These are phyloP conservation scores for Acanthamoeba castellanii DNA, from an alignment of 208 protist species.

Conservation along the genomic window DNA sequence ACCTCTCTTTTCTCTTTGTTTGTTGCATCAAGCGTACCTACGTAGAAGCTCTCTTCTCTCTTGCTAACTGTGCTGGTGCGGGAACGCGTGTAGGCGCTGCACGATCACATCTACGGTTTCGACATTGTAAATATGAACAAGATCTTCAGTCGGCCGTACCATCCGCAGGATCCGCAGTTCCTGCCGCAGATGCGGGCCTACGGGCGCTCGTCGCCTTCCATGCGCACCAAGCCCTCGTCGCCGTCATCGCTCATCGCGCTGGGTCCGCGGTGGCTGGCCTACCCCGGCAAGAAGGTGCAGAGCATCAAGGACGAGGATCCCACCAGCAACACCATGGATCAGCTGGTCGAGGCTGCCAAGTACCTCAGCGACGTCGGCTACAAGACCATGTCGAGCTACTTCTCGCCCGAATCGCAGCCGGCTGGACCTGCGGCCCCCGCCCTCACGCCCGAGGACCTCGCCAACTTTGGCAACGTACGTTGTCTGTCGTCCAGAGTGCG, in stretches of 20 bases:
- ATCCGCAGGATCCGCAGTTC: slow-evolving; percentile 49
- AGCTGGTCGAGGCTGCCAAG: slow-evolving; percentile 61
- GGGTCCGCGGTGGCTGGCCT: slow-evolving; percentile 69
- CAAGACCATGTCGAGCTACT: slow-evolving; percentile 62
- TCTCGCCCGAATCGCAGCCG: slow-evolving; percentile 32
- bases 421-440: neutral
- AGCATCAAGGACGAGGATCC: slow-evolving; percentile 32
- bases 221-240: slow-evolving; percentile 29
- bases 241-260: slow-evolving; percentile 32
- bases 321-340: neutral
- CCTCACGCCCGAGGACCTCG: neutral
- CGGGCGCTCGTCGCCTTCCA: slow-evolving; percentile 8
- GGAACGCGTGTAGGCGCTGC: neutral
- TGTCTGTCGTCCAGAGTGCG: neutral
- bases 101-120: slow-evolving; percentile 65
- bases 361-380: slow-evolving; percentile 49
- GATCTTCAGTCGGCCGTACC: slow-evolving; percentile 50
- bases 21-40: neutral
- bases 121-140: slow-evolving; percentile 73
- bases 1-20: neutral
- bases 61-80: neutral
- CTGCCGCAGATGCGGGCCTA: slow-evolving; percentile 52
- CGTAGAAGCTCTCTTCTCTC: neutral
- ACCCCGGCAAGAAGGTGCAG: slow-evolving; percentile 51
- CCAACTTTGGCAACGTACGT: slow-evolving; percentile 59